Evolutionary conservation across 2,329 filamentous ascomycete genomes (phyloP).

Genomic region (Phyllosticta citriasiana): DNA sequence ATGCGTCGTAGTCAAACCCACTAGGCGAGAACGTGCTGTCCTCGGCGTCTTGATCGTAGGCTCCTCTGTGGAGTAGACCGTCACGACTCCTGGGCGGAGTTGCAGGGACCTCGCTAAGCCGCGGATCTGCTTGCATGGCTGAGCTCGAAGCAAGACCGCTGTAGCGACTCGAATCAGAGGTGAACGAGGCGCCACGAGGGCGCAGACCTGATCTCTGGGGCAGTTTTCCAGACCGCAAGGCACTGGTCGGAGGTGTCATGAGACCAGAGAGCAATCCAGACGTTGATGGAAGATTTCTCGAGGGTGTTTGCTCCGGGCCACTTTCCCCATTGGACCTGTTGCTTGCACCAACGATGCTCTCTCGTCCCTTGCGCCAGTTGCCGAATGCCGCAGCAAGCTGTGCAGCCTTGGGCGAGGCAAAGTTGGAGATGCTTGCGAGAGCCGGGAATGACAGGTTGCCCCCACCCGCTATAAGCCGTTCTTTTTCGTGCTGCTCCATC

Average conservation of each 20-base stretch:
- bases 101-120: constrained; percentile 14
- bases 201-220: constrained; percentile 14
- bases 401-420: constrained; percentile 73
- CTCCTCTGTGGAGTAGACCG: constrained; percentile 42
- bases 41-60: constrained; percentile 52
- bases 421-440: constrained; percentile 64
- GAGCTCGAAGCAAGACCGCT: background rate
- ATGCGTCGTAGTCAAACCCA: constrained; percentile 1
- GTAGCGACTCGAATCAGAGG: constrained; percentile 13
- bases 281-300: constrained; percentile 37
- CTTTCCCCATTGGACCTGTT: constrained; percentile 18
- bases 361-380: constrained; percentile 69
- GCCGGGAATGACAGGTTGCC: constrained; percentile 51
- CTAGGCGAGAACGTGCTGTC: constrained; percentile 31
- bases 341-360: constrained; percentile 34
- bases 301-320: constrained; percentile 41
- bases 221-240: constrained; percentile 17
- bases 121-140: background rate
- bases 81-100: constrained; percentile 16
- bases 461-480: constrained; percentile 61
- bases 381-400: constrained; percentile 96
- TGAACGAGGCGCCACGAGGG: constrained; percentile 21
- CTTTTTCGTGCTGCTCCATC: constrained; percentile 95
- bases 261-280: constrained; percentile 65
- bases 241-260: constrained; percentile 80